phyloP scores from a whole-genome alignment of 1,284 basidiomycete species.

The Austroboletus novae-zelandiae region DNA sequence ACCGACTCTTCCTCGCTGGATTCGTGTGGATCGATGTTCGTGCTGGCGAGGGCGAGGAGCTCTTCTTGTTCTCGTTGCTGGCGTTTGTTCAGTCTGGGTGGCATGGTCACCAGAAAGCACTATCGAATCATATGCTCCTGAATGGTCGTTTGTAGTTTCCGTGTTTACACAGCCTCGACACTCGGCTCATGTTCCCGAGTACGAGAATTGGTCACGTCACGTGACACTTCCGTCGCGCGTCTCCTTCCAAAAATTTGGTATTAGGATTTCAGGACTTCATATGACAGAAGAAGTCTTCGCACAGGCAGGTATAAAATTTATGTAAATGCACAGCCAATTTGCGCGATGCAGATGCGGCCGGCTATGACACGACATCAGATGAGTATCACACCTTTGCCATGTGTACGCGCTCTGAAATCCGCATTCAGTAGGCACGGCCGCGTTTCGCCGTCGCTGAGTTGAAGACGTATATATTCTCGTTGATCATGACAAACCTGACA shows the following conservation, averaged over 20 bases:
- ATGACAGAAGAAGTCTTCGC: constrained; percentile 60
- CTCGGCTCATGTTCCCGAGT: too few species aligned
- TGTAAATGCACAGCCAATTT: neutral
- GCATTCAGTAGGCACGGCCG: constrained; percentile 23
- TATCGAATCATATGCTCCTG: constrained; percentile 8
- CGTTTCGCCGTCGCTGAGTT: constrained; percentile 41
- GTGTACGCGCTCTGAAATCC: neutral
- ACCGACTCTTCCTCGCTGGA: constrained; percentile 29
- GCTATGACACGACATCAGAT: constrained; percentile 43
- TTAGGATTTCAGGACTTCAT: constrained; percentile 28
- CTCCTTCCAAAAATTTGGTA: too few species aligned
- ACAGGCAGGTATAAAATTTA: constrained; percentile 31
- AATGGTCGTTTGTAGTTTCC: neutral
- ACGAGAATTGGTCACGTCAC: too few species aligned
- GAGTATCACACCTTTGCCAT: too few species aligned
- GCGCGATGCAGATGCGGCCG: constrained; percentile 29
- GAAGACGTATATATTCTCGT: constrained; percentile 12
- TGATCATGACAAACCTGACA: neutral
- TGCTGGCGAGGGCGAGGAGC: constrained; percentile 50
- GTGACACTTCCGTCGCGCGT: too few species aligned
- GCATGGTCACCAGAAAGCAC: constrained; percentile 45
- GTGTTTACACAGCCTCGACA: too few species aligned
- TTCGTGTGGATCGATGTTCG: constrained; percentile 23
- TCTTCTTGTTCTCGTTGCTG: constrained; percentile 85
- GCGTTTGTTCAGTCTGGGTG: constrained; percentile 77